Evolutionary conservation across 257 asterid genomes (phyloP), one percentile per base, ranked within the genome.

Genomic region (Anisodus tanguticus): DNA sequence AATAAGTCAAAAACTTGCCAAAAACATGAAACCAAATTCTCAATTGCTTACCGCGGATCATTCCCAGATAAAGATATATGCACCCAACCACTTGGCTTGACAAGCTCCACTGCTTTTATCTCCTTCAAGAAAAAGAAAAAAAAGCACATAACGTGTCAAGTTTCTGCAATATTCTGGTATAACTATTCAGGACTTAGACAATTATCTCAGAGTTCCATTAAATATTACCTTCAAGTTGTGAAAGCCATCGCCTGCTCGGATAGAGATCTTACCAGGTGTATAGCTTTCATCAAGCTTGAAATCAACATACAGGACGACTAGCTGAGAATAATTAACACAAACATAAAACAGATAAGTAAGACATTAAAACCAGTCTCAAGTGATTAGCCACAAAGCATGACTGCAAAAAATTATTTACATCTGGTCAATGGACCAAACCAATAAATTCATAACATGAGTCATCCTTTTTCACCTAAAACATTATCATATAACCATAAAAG

Each of bases 281-380:
- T 96, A 96, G 89, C 99, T 96, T 91, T 96, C 98, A 62, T 95
- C 99, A 83, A 96, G 95, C 91, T 95, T 97, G 91, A 92, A 95
- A 93, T 97, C 98, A 74, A 93, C 97, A 83, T 97, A 93, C 35
- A 97, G 12, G 62, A 89, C 96, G 55, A 93, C 96, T 81, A 97
- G 85, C 90, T 89, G 81, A 58, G 15, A 60, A 39, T 4, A 51
- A 77, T 51, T 51, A 51, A 74, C 12, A 11, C 3, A 47, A 9
- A 3, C 35, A 11, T 60, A 45, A 39, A 82, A 31, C 35, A 31
- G 35, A 31, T 31, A 31, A 41, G 45, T 3, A 41, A 41, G 26
- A 62, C 10, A 54, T 54, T 76, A 62, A 79, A 31, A 79, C 69
- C 63, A 76, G 41, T 51, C 47, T 26, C 81, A 76, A 0, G 62